phyloP scores from a whole-genome alignment of 2,329 filamentous ascomycete species.

The Penicillium vulpinum region DNA sequence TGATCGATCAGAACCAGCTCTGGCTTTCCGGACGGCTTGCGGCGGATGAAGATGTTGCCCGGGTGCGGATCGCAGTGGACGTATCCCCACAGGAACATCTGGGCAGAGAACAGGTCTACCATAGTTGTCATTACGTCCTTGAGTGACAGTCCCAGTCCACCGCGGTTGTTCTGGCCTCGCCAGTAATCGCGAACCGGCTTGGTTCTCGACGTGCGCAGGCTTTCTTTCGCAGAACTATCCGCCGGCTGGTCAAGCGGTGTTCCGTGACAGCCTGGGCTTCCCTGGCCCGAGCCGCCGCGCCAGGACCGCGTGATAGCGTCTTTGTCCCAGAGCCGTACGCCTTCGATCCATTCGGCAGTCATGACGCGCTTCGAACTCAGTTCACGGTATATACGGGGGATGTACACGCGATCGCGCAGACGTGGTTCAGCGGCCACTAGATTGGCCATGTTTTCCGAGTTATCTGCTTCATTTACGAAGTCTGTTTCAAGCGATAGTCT shows the following conservation, averaged over 20 bases:
- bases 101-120: constrained; percentile 92
- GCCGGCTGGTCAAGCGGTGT: constrained; percentile 57
- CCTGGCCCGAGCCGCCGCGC: constrained; percentile 72
- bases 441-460: constrained; percentile 78
- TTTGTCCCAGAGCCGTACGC: constrained; percentile 89
- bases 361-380: constrained; percentile 81
- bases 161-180: constrained; percentile 69
- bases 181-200: constrained; percentile 81
- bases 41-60: constrained; percentile 93
- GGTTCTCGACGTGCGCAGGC: constrained; percentile 52
- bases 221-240: constrained; percentile 43
- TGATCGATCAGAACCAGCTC: constrained; percentile 97
- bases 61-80: constrained; percentile 98
- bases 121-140: constrained; percentile 95
- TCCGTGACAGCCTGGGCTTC: constrained; percentile 75
- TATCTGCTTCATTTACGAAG: constrained; percentile 87
- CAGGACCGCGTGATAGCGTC: constrained; percentile 73
- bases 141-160: constrained; percentile 78
- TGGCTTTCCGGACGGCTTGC: constrained; percentile 74
- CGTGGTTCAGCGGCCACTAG: constrained; percentile 74
- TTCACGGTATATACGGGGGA: constrained; percentile 80
- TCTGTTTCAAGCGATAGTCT: constrained; percentile 92
- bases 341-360: constrained; percentile 97
- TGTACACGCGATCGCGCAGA: constrained; percentile 78
- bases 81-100: constrained; percentile 96